Base-by-base conservation (phyloP, 768 basidiomycete species). In the Rubroboletus satanas region DNA sequence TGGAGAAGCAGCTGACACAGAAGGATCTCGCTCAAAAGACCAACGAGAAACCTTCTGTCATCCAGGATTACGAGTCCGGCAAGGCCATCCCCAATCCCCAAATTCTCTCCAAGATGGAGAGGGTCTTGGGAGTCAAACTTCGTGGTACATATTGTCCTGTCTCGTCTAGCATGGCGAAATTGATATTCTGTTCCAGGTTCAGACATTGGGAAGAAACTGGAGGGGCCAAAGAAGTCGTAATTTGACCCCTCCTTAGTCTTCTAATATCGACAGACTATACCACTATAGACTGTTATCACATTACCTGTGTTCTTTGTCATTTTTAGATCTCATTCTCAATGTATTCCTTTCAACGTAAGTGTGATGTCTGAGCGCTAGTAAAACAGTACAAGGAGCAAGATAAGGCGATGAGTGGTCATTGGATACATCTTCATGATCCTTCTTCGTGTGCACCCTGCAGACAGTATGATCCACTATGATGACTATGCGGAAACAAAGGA, bases 11-110 rank as follows among this genome's bases (percentile, higher is more conserved):
- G 62, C 66, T 94, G 49, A 87, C 93, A 10, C 95, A 98, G 73
- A 96, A 95, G 74, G 93, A 96, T 46, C 75, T 96, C 37, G 95
- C 94, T 11, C 85, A 87, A 67, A 92, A 91, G 77, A 83, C 94
- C 65, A 98, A 97, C 70, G 93, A 94, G 75, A 95, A 94, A 72
- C 90, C 88, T 31, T 87, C 88, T 45, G 77, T 93, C 48, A 74
- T 93, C 35, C 88, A 92, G 70, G 93, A 94, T 63, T 93, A 96
- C 69, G 94, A 97, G 72, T 80, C 87, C 4, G 86, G 91, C 52
- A 87, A 83, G 72, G 94, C 93, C 32, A 82, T 92, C 37, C 94
- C 94, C 31, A 93, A 87, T 66, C 74, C 88, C 39, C 88, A 93
- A 67, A 84, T 97, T 63, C 83, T 98, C 32, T 77, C 79, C 52